Base-by-base conservation (phyloP, 2,329 filamentous ascomycete genomes). In the Monilinia fructigena region DNA sequence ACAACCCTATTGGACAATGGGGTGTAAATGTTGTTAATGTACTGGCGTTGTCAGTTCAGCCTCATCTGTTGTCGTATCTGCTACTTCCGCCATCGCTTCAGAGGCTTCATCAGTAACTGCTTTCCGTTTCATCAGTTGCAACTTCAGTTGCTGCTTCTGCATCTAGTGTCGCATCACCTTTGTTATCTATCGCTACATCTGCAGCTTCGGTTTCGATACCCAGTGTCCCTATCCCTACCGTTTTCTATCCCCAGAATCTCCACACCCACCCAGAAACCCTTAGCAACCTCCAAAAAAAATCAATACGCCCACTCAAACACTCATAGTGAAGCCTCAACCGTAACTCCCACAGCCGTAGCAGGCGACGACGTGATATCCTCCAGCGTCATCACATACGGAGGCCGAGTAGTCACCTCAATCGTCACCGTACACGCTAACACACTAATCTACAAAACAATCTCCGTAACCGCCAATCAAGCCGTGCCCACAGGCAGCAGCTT, bases 1-100 rank as follows among this genome's bases (percentile, higher is more conserved):
- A 81, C 75, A 84, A 85, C 77, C 79, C 81, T 4, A 74, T 87
- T n/a, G 79, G 79, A 48, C 82, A 83, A 55, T 88, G 83, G 83
- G 66, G 74, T 20, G 69, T 72, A 7, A 73, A 73, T 18, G 66
- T 70, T 20, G n/a, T n/a, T n/a, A n/a, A n/a, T n/a, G n/a, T n/a
- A 28, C 68, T 48, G 64, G 10, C 7, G 31, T 45, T 23, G 35
- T 61, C 52, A 47, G 54, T 23, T 55, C 35, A 7, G n/a, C 50
- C 18, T 61, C 61, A 10, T 59, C 67, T 2, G 31, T 55, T 7
- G 54, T 55, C 47, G 55, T 23, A 16, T 52, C 61, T 10, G 52
- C 67, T 35, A 38, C 61, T 8, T 56, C 45, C 1, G 38, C 60
- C 14, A 28, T 58, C 45, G 23, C 55, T 23, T 28, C 64, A 4